phyloP scores from a whole-genome alignment of 2,329 filamentous ascomycete species.

The Nemania abortiva region DNA sequence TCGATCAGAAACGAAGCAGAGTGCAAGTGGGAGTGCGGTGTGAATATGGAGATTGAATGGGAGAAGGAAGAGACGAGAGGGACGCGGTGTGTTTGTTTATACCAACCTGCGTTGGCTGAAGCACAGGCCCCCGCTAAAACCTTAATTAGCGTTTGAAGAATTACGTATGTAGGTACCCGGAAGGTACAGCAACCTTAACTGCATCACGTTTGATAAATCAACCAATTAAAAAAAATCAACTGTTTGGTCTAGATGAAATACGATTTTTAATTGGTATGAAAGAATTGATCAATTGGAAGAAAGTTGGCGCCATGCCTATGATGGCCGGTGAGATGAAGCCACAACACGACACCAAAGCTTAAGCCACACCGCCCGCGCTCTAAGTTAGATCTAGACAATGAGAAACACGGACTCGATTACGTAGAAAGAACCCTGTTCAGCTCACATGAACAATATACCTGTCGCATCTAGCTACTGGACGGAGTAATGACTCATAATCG shows the following conservation, averaged over 20 bases:
- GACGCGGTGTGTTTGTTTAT: conserved; percentile 39
- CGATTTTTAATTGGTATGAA: background rate
- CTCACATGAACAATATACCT: too few species aligned
- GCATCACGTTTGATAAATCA: background rate
- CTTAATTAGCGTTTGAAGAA: conserved; percentile 18
- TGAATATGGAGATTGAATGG: conserved; percentile 21
- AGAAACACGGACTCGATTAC: too few species aligned
- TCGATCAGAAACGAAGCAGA: conserved; percentile 29
- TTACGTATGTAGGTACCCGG: background rate
- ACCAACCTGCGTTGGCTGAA: conserved; percentile 15
- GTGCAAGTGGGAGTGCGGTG: conserved; percentile 21
- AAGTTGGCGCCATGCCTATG: background rate
- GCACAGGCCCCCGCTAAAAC: conserved; percentile 20
- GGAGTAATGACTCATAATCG: too few species aligned
- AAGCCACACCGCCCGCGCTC: too few species aligned
- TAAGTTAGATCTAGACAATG: too few species aligned
- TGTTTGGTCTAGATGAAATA: background rate
- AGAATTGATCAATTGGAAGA: background rate
- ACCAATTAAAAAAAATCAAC: background rate
- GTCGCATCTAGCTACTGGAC: too few species aligned
- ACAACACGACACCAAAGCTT: too few species aligned
- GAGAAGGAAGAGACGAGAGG: conserved; percentile 24
- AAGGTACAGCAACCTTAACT: background rate
- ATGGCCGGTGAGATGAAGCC: background rate
- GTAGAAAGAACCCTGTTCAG: too few species aligned